These are phyloP conservation scores for Aspergillus brunneoviolaceus DNA, from an alignment of 2,329 filamentous ascomycete genomes.

Conservation along the genomic window DNA sequence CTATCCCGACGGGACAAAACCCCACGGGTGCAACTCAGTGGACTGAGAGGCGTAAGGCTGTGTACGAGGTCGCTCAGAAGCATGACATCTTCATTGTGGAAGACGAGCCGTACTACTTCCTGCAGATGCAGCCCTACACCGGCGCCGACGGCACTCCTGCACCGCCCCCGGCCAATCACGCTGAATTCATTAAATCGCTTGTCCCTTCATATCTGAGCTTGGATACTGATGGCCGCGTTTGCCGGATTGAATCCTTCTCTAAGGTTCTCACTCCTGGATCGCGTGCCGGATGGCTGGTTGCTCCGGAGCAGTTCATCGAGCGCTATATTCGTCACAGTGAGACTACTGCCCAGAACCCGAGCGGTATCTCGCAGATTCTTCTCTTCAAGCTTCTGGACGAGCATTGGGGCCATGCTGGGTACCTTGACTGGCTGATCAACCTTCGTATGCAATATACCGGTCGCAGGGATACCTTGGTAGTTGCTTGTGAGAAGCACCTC, in stretches of 20 bases:
- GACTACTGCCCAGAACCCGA: constrained; percentile 78
- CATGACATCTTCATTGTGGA: constrained; percentile 86
- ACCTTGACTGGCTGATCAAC: constrained; percentile 83
- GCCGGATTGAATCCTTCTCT: constrained; percentile 90
- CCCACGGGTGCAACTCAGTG: constrained; percentile 84
- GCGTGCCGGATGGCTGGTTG: constrained; percentile 85
- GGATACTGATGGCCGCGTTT: constrained; percentile 81
- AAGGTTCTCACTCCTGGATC: constrained; percentile 85
- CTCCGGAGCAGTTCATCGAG: constrained; percentile 78
- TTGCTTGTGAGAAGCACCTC: constrained; percentile 75
- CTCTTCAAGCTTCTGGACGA: constrained; percentile 90
- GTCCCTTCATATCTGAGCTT: constrained; percentile 75
- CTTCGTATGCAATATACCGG: constrained; percentile 77
- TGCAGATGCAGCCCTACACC: constrained; percentile 76
- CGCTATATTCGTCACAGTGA: constrained; percentile 81
- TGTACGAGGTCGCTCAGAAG: constrained; percentile 77
- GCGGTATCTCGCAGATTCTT: constrained; percentile 78
- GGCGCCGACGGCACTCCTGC: constrained; percentile 52
- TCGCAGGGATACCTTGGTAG: constrained; percentile 72
- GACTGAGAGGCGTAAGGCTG: constrained; percentile 62
- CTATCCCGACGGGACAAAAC: constrained; percentile 81
- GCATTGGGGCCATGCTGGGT: constrained; percentile 89
- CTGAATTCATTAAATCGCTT: constrained; percentile 71
- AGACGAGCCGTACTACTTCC: constrained; percentile 92
- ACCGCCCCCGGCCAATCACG: constrained; percentile 60